Percentiles rank a stretch among this genome's conserved stretches.
Evolutionary conservation across 139 green algal genomes (phyloP).

Genomic region (Gonium pectorale): DNA sequence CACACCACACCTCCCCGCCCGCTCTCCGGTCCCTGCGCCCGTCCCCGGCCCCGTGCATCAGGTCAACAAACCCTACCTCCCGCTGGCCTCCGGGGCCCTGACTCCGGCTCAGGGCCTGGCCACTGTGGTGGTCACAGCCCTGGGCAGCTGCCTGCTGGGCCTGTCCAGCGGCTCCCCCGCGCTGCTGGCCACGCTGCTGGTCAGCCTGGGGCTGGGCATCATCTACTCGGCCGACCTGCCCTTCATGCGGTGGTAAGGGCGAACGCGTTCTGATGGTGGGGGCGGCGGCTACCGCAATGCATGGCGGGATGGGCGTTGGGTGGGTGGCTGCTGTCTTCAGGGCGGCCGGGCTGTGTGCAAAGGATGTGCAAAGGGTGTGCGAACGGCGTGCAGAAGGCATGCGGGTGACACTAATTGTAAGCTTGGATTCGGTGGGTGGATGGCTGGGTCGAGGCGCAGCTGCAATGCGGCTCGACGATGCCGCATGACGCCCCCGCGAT

Average conservation of each 20-base stretch:
- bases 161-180: slow-evolving; percentile 56
- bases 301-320: no score
- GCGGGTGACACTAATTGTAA: no score
- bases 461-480: no score
- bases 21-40: neutral
- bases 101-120: slow-evolving; percentile 59
- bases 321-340: neutral
- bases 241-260: slow-evolving; percentile 85
- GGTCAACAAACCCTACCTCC: slow-evolving; percentile 98
- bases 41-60: slow-evolving; percentile 31
- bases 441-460: no score
- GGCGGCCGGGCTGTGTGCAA: neutral
- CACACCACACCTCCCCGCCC: neutral
- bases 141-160: slow-evolving; percentile 59
- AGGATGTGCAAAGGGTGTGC: no score
- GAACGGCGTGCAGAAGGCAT: no score
- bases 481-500: no score
- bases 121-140: slow-evolving; percentile 49
- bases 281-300: no score
- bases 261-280: no score
- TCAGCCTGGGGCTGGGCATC: slow-evolving; percentile 86
- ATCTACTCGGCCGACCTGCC: slow-evolving; percentile 90
- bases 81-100: slow-evolving; percentile 91
- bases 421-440: no score
- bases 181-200: slow-evolving; percentile 81